A percentile compares a stretch with the other conserved stretches of the same genome.
These are phyloP conservation scores for Xylariaceae sp. DNA, from an alignment of 2,329 filamentous ascomycete species.

Conservation along the genomic window DNA sequence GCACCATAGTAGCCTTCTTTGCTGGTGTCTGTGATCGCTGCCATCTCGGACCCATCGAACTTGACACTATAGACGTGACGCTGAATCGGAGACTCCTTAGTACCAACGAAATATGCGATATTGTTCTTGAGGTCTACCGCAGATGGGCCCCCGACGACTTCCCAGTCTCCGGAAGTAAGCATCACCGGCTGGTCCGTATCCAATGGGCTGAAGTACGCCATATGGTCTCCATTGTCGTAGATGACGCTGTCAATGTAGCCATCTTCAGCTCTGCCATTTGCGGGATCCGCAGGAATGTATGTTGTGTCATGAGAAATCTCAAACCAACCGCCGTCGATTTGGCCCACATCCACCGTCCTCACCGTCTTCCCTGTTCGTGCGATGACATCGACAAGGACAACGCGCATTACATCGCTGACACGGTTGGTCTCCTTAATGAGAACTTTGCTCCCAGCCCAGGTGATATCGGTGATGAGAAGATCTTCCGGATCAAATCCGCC, in stretches of 20 bases:
- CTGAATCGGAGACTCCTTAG: conserved; percentile 82
- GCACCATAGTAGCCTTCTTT: conserved; percentile 74
- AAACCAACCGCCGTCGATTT: conserved; percentile 95
- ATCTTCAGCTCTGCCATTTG: conserved; percentile 71
- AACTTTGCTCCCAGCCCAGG: conserved; percentile 84
- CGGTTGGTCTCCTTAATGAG: conserved; percentile 90
- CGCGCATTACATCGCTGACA: conserved; percentile 84
- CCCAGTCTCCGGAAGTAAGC: conserved; percentile 87
- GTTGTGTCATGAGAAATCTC: conserved; percentile 84
- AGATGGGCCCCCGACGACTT: conserved; percentile 81
- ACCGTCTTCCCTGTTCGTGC: conserved; percentile 72
- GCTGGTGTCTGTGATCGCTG: conserved; percentile 68
- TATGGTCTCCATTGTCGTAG: conserved; percentile 79
- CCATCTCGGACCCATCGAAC: conserved; percentile 71
- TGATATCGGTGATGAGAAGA: conserved; percentile 85
- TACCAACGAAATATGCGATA: conserved; percentile 84
- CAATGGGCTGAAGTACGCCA: conserved; percentile 88
- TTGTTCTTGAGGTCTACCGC: conserved; percentile 81
- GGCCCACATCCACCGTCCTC: conserved; percentile 71
- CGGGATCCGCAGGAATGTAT: conserved; percentile 79
- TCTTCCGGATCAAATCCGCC: conserved; percentile 77
- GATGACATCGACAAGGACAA: conserved; percentile 78
- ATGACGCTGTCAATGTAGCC: conserved; percentile 93
- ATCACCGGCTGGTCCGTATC: conserved; percentile 78
- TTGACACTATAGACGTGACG: conserved; percentile 89